These are phyloP conservation scores for Linnemannia zychae DNA, from an alignment of 192 early-diverging fungal species.

Conservation along the genomic window DNA sequence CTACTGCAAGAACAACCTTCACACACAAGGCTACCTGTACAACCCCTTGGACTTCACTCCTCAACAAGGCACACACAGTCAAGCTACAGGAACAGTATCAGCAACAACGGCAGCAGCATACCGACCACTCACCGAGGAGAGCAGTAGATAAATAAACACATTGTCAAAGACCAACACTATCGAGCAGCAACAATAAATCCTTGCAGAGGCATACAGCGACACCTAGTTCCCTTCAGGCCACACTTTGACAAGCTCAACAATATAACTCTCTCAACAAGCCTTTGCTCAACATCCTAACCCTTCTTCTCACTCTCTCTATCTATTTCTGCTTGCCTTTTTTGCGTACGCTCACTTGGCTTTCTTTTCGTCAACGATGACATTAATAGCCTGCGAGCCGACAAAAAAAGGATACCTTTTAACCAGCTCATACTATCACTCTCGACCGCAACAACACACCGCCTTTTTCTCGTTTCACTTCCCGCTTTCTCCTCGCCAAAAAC, in stretches of 20 bases:
- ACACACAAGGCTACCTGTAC: neutral
- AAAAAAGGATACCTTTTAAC: neutral
- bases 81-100: neutral
- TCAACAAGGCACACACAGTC: neutral
- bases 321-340: slow-evolving; percentile 1
- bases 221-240: neutral
- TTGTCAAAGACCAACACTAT: too few relatives aligned
- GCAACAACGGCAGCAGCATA: neutral
- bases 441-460: neutral
- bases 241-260: neutral
- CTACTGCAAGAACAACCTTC: neutral
- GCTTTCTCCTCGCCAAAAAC: neutral
- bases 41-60: too few relatives aligned
- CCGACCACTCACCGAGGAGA: too few relatives aligned
- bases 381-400: slow-evolving; percentile 5
- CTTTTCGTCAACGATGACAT: neutral
- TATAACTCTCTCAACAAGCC: neutral
- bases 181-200: neutral
- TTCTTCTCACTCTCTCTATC: neutral
- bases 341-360: neutral
- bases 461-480: neutral
- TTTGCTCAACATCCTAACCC: slow-evolving; percentile 9
- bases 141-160: too few relatives aligned
- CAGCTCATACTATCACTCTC: neutral
- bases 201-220: neutral